Conservation (phyloP, 192 early-diverging fungal species). For the Coemansia sp. region DNA sequence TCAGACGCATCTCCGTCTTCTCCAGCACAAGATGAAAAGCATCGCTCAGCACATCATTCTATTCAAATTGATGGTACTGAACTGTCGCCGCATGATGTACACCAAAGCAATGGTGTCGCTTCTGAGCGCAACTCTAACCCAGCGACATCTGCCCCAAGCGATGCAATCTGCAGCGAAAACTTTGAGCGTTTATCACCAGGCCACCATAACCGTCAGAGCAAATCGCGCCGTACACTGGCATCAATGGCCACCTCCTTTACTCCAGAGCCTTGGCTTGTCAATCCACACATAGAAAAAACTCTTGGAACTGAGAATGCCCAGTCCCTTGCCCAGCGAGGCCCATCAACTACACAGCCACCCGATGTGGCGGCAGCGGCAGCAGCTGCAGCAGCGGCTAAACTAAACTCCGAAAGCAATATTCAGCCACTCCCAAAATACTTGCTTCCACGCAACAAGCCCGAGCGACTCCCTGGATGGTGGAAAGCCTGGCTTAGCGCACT, state of each 20-base stretch:
- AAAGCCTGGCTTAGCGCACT: conserved; percentile 56
- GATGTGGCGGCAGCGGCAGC: conserved; percentile 5
- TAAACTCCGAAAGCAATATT: neutral
- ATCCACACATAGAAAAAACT: conserved; percentile 36
- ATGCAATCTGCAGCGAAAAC: conserved; percentile 9
- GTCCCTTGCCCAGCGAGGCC: conserved; percentile 1
- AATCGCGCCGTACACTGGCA: conserved; percentile 36
- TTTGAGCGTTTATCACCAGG: conserved; percentile 16
- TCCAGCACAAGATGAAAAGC: neutral
- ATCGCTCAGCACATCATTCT: neutral
- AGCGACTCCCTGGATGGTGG: conserved; percentile 49
- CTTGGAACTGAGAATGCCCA: neutral
- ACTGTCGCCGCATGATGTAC: neutral
- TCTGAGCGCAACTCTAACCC: neutral
- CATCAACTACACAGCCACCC: conserved; percentile 13
- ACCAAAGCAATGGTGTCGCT: neutral
- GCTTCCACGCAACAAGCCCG: conserved; percentile 25
- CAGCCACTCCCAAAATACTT: conserved; percentile 12
- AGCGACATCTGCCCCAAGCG: neutral
- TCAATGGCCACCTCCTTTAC: conserved; percentile 49
- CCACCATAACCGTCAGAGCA: conserved; percentile 14
- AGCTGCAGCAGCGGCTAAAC: neutral
- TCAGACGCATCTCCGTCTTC: too few species aligned
- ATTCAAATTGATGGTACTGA: neutral
- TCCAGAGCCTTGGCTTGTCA: conserved; percentile 51